Base-by-base conservation (phyloP, 1,284 basidiomycete species). In the Psilocybe mexicana region DNA sequence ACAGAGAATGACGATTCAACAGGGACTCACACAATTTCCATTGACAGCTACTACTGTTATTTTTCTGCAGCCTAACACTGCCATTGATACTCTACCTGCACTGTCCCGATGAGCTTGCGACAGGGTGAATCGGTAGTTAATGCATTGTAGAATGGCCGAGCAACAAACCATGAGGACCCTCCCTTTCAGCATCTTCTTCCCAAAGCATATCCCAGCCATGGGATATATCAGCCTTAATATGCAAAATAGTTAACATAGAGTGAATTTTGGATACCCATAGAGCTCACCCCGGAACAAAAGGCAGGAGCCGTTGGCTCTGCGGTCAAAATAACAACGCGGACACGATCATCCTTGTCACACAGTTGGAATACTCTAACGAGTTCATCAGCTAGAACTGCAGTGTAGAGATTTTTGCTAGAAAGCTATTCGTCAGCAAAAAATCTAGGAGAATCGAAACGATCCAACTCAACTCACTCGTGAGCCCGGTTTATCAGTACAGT, bases 31-130 rank as follows among this genome's bases (percentile, higher is more conserved):
- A n/a, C 81, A 82, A 66, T 83, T 80, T 0, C 83, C 82, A 60
- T 85, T 84, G 26, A 84, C 79, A 2, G 82, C 82, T 44, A 74
- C 75, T 43, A 84, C 80, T 8, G 83, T 84, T 28, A 85, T 74
- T 64, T 85, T 85, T 52, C 81, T 76, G 67, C 82, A 84, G 1
- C 75, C 75, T 55, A 79, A 76, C 51, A 84, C 78, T 8, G 76
- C 74, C 50, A 85, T 63, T 6, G 81, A 68, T 6, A 80, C 71
- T 30, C 71, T 63, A 2, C 83, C 83, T 30, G 82, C 83, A 5
- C 66, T 60, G 59, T 84, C 82, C 43, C 82, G 71, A 62, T 81
- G 79, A n/a, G 79, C 81, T 83, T 40, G 38, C 5, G 8, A 33
- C 30, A 40, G 11, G 10, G 60, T 7, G 14, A 40, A 12, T 6